Evolutionary conservation across 2,329 filamentous ascomycete species (phyloP).

Genomic region (Bipolaris gigantea): DNA sequence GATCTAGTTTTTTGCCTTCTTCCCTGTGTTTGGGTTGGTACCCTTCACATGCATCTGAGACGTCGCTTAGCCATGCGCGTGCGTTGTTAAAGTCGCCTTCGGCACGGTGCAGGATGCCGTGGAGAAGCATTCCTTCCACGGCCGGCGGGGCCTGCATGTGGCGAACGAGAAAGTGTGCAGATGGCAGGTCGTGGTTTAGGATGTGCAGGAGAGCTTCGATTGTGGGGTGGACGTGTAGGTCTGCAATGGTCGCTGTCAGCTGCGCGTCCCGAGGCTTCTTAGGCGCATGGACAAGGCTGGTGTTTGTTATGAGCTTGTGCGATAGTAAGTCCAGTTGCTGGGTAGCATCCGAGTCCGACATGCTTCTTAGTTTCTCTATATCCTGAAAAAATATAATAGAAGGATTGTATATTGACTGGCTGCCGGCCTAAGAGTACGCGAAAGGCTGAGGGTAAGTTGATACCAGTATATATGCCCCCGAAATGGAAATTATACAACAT

Average conservation of each 20-base stretch:
- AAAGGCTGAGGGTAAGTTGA: neutral
- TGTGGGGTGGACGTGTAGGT: slow-evolving; percentile 50
- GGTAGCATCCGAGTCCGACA: neutral
- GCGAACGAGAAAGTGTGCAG: slow-evolving; percentile 56
- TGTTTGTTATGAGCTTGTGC: slow-evolving; percentile 16
- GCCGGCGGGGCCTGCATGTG: slow-evolving; percentile 56
- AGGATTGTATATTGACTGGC: neutral
- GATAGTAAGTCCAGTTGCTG: slow-evolving; percentile 12
- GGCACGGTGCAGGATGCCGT: slow-evolving; percentile 54
- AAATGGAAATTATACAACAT: neutral
- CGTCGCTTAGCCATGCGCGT: slow-evolving; percentile 53
- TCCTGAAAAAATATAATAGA: neutral
- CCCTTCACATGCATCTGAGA: slow-evolving; percentile 43
- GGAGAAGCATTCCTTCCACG: slow-evolving; percentile 56
- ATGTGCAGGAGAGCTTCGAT: slow-evolving; percentile 57
- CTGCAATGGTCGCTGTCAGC: slow-evolving; percentile 25
- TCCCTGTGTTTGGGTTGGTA: slow-evolving; percentile 28
- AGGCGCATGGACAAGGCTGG: slow-evolving; percentile 18
- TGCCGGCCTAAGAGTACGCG: no score
- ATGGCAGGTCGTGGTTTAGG: slow-evolving; percentile 54
- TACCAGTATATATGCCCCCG: neutral
- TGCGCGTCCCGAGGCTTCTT: slow-evolving; percentile 11
- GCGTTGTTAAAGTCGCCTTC: slow-evolving; percentile 57
- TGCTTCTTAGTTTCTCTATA: neutral
- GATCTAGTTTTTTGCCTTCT: slow-evolving; percentile 18